These are phyloP conservation scores for Pseudogymnoascus destructans DNA, from an alignment of 2,329 filamentous ascomycete species.

Conservation along the genomic window DNA sequence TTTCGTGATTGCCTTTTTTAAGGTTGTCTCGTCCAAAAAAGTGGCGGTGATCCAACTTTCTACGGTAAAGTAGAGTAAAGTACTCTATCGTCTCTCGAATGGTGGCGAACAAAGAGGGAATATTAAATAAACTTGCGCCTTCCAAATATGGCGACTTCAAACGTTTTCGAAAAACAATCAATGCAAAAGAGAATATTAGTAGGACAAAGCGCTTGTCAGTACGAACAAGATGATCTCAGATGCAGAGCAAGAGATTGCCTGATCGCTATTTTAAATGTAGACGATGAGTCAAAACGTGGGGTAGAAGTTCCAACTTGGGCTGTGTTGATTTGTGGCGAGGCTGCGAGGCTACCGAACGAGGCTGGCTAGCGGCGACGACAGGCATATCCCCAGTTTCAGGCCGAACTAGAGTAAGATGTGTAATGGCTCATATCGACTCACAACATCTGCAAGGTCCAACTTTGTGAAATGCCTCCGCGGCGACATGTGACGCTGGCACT, in stretches of 20 bases:
- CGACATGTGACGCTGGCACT: conserved; percentile 41
- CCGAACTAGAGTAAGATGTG: not conserved
- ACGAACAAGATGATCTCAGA: not conserved
- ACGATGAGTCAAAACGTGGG: conserved; percentile 5
- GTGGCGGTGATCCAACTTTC: no score
- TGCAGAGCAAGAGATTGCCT: not conserved
- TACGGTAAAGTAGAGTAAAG: no score
- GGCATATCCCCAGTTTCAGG: not conserved
- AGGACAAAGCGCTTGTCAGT: not conserved
- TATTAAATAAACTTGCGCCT: conserved; percentile 1
- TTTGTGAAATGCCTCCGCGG: conserved; percentile 22
- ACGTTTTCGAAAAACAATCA: not conserved
- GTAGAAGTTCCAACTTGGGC: conserved; percentile 4
- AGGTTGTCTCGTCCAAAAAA: not conserved
- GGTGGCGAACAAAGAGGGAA: not conserved
- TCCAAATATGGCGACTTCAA: not conserved
- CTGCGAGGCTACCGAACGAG: conserved; percentile 5
- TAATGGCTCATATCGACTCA: conserved; percentile 3
- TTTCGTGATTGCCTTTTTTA: not conserved
- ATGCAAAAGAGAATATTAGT: conserved; percentile 8
- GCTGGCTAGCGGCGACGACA: not conserved
- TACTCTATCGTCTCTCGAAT: not conserved
- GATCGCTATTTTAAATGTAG: not conserved
- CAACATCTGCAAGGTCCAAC: not conserved
- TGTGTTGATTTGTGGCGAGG: conserved; percentile 6